A percentile compares a stretch with the other conserved stretches of the same genome.
Evolutionary conservation across 164 flowering plant genomes (phyloP).

Genomic region (Macadamia integrifolia): DNA sequence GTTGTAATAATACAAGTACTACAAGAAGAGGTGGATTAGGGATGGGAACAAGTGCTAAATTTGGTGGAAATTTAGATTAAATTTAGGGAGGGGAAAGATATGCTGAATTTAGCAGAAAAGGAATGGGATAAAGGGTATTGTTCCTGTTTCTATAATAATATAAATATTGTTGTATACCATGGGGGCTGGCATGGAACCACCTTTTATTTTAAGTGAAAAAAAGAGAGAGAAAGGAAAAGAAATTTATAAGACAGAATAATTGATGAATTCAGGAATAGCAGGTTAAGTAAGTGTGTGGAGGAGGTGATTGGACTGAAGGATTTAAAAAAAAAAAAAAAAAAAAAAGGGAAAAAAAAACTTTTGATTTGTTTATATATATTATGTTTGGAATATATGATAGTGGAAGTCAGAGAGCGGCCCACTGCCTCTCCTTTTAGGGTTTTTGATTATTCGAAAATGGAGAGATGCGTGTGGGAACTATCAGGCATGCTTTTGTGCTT

Average conservation of each 20-base stretch:
- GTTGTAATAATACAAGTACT: slow-evolving; percentile 23
- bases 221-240: neutral
- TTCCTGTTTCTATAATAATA: slow-evolving; percentile 26
- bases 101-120: slow-evolving; percentile 27
- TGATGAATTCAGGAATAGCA: slow-evolving; percentile 18
- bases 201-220: slow-evolving; percentile 17
- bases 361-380: slow-evolving; percentile 13
- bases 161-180: neutral
- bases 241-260: neutral
- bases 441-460: slow-evolving; percentile 15
- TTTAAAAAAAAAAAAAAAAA: neutral
- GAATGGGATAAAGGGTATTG: slow-evolving; percentile 23
- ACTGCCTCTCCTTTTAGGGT: slow-evolving; percentile 34
- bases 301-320: slow-evolving; percentile 34
- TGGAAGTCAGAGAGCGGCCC: slow-evolving; percentile 40
- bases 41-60: slow-evolving; percentile 62
- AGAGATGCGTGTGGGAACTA: slow-evolving; percentile 8
- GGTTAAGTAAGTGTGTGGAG: slow-evolving; percentile 25
- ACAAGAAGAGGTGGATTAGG: slow-evolving; percentile 20
- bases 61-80: slow-evolving; percentile 24
- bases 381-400: slow-evolving; percentile 23
- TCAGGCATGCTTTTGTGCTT: slow-evolving; percentile 17
- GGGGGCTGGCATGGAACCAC: slow-evolving; percentile 33
- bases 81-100: slow-evolving; percentile 5
- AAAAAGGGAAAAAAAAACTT: slow-evolving; percentile 15